These are phyloP conservation scores for Larix kaempferi DNA, from an alignment of 75 land plant species.

Conservation along the genomic window DNA sequence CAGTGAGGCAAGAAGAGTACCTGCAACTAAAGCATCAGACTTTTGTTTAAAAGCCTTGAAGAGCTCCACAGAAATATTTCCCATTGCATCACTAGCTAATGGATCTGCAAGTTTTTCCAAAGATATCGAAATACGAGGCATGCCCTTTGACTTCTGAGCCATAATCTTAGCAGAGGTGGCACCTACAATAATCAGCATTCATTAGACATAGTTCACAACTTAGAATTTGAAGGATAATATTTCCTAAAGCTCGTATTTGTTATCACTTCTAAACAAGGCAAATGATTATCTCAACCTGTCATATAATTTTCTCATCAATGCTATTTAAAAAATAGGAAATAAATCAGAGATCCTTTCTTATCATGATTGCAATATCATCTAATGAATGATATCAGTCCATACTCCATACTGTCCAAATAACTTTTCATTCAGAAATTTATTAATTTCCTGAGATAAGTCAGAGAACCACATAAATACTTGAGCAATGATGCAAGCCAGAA, in stretches of 20 bases:
- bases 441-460: neutral
- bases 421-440: neutral
- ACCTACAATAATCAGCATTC: constrained; percentile 29
- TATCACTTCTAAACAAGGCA: neutral
- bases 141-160: constrained; percentile 56
- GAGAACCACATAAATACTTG: neutral
- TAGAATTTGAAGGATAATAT: neutral
- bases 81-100: constrained; percentile 49
- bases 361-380: neutral
- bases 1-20: constrained; percentile 9
- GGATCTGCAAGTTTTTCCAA: constrained; percentile 38
- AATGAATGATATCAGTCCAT: neutral
- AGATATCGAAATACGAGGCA: constrained; percentile 41
- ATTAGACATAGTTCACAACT: neutral
- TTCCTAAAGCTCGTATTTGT: neutral
- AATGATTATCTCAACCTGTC: neutral
- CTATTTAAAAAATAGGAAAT: neutral
- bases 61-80: constrained; percentile 36
- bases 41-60: constrained; percentile 40
- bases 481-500: too few species aligned
- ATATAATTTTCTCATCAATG: neutral
- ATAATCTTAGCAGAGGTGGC: constrained; percentile 43
- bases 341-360: neutral
- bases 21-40: constrained; percentile 25
- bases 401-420: neutral